These are phyloP conservation scores for Globisporangium uncinulatum DNA, from an alignment of 352 stramenopile genomes.

Conservation along the genomic window DNA sequence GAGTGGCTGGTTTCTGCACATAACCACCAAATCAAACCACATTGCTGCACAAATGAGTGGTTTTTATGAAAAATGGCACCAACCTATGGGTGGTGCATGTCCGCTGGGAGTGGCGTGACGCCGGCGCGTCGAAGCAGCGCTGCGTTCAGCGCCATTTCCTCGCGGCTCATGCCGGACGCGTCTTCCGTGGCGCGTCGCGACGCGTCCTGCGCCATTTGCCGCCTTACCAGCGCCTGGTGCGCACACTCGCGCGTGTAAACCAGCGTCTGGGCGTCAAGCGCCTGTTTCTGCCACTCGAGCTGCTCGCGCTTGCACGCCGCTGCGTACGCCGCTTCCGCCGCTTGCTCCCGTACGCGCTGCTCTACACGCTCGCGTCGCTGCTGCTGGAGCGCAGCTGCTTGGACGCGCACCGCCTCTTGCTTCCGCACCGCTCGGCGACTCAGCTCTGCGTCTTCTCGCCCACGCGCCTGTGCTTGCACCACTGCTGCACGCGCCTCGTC, in stretches of 20 bases:
- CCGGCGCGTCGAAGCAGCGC: conserved; percentile 35
- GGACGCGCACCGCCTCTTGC: conserved; percentile 20
- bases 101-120: conserved; percentile 8
- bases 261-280: conserved; percentile 23
- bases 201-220: conserved; percentile 41
- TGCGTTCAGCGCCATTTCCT: conserved; percentile 55
- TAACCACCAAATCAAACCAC: too few species aligned
- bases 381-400: conserved; percentile 33
- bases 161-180: conserved; percentile 60
- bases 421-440: conserved; percentile 25
- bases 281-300: conserved; percentile 31
- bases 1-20: too few species aligned
- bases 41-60: neutral
- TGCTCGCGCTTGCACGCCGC: conserved; percentile 40
- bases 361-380: conserved; percentile 40
- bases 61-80: neutral
- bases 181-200: conserved; percentile 36
- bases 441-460: conserved; percentile 31
- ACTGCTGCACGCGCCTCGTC: conserved; percentile 40
- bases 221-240: conserved; percentile 36
- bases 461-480: conserved; percentile 34
- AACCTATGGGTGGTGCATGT: neutral
- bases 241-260: conserved; percentile 30
- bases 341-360: conserved; percentile 17
- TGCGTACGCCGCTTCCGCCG: conserved; percentile 39